Evolutionary conservation across 1,284 basidiomycete genomes (phyloP).

Genomic region (Ustilago hordei): DNA sequence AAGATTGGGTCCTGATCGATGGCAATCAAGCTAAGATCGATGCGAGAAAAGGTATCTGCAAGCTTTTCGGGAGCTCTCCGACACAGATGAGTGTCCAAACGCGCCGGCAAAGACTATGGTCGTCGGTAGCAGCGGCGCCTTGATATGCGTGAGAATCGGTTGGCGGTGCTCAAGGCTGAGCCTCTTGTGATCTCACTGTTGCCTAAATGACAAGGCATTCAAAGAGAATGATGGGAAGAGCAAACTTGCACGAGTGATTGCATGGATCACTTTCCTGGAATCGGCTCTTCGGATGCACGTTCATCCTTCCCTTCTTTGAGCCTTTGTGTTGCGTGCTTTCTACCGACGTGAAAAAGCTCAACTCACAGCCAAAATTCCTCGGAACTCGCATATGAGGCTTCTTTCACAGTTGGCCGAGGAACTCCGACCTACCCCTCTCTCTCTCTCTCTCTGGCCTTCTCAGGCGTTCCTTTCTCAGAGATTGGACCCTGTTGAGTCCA

Average conservation of each 20-base stretch:
- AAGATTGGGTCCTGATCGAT: not conserved
- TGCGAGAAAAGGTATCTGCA: not conserved
- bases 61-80: not conserved
- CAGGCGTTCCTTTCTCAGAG: not conserved
- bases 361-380: not conserved
- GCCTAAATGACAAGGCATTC: not conserved
- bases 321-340: constrained; percentile 1
- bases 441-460: too few relatives aligned
- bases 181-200: not conserved
- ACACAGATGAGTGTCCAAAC: not conserved
- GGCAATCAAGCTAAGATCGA: not conserved
- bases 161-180: not conserved
- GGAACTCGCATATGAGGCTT: constrained; percentile 1
- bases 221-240: not conserved
- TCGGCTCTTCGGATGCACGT: constrained; percentile 11
- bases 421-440: too few relatives aligned
- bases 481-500: not conserved
- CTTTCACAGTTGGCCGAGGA: not conserved
- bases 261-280: constrained; percentile 3
- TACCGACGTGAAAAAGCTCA: not conserved
- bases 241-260: not conserved
- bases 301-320: not conserved
- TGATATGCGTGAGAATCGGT: not conserved
- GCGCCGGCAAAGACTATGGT: not conserved
- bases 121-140: not conserved